These are phyloP conservation scores for Ottelia alismoides DNA, from an alignment of 106 monocot species.

Conservation along the genomic window DNA sequence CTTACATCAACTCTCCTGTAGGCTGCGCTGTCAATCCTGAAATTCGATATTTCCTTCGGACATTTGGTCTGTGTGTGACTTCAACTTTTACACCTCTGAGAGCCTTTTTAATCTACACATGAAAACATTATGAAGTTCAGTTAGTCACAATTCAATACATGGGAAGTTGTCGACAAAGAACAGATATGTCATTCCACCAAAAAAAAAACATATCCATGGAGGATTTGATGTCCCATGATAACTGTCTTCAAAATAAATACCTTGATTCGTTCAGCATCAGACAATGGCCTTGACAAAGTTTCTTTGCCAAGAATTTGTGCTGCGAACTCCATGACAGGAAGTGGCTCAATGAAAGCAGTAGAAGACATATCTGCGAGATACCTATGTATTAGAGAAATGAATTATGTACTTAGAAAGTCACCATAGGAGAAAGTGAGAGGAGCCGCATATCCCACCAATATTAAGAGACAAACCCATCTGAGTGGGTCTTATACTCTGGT, in stretches of 20 bases:
- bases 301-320: slow-evolving; percentile 73
- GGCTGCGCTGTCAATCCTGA: slow-evolving; percentile 73
- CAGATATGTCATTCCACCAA: not conserved
- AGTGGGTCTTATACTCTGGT: slow-evolving; percentile 87
- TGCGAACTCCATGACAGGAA: slow-evolving; percentile 80
- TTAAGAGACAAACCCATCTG: slow-evolving; percentile 94
- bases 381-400: too few relatives aligned
- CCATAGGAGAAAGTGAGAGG: too few relatives aligned
- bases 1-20: slow-evolving; percentile 76
- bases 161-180: too few relatives aligned
- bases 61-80: slow-evolving; percentile 79
- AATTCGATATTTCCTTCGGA: slow-evolving; percentile 76
- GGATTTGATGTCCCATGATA: too few relatives aligned
- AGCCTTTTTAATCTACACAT: slow-evolving; percentile 66
- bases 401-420: too few relatives aligned
- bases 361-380: slow-evolving; percentile 66
- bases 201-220: too few relatives aligned
- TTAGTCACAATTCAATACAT: too few relatives aligned
- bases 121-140: too few relatives aligned
- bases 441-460: slow-evolving; percentile 77
- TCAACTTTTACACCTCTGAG: slow-evolving; percentile 92
- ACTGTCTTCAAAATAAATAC: slow-evolving; percentile 18
- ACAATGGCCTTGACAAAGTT: slow-evolving; percentile 55
- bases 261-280: slow-evolving; percentile 86
- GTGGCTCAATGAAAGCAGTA: slow-evolving; percentile 90